Percentiles rank a stretch among this genome's conserved stretches.
Conservation (phyloP, 164 flowering plant species). For the Tetracentron sinense region DNA sequence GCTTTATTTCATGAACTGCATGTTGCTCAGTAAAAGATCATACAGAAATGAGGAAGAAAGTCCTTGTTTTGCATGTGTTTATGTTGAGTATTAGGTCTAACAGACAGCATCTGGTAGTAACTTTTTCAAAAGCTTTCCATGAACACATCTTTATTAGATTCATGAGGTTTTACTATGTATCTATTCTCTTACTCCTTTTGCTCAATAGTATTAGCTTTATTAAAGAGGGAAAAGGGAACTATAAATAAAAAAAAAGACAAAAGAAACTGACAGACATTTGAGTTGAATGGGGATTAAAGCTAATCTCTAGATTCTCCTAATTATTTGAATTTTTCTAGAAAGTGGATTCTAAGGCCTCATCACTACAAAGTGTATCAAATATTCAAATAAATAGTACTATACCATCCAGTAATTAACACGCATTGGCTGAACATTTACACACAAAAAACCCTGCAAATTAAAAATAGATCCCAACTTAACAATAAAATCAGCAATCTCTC, state of each 20-base stretch:
- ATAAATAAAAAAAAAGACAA: not conserved
- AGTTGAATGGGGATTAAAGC: not conserved
- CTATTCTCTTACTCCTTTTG: not conserved
- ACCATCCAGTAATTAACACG: not conserved
- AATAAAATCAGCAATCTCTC: not conserved
- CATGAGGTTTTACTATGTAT: not conserved
- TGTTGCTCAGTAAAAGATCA: no score
- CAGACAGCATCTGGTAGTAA: not conserved
- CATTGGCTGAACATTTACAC: not conserved
- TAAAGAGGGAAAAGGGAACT: not conserved
- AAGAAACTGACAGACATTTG: not conserved
- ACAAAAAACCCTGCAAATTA: not conserved
- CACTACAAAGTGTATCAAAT: not conserved
- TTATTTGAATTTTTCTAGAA: not conserved
- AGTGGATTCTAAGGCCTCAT: not conserved
- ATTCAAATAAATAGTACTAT: not conserved
- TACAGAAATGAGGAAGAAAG: not conserved
- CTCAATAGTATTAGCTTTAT: not conserved
- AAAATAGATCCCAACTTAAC: not conserved
- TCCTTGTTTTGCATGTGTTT: not conserved
- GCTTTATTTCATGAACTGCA: not conserved
- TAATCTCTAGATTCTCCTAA: not conserved
- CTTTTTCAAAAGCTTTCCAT: not conserved
- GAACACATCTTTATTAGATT: not conserved
- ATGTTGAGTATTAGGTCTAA: not conserved